These are phyloP conservation scores for Corylus americana DNA, from an alignment of 306 rosid species.

Conservation along the genomic window DNA sequence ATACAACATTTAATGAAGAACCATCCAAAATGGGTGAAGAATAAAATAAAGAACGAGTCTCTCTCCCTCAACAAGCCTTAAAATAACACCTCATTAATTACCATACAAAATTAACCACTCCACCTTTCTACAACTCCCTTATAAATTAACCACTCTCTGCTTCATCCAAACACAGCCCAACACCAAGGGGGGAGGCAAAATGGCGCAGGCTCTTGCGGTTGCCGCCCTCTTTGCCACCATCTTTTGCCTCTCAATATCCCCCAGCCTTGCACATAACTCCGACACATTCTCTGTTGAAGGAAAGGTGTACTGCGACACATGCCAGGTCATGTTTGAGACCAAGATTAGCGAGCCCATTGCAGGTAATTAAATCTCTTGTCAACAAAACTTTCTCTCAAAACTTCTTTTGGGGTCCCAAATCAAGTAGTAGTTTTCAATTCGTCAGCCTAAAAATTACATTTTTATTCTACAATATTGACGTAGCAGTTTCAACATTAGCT, in stretches of 20 bases:
- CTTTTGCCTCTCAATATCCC: conserved; percentile 7
- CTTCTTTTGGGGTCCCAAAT: background rate
- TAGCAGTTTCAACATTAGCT: too few species aligned
- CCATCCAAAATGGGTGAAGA: too few species aligned
- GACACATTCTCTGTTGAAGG: conserved; percentile 20
- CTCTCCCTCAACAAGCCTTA: background rate
- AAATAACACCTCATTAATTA: background rate
- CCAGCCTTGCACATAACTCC: background rate
- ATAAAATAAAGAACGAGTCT: background rate
- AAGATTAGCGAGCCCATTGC: conserved; percentile 9
- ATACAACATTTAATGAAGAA: too few species aligned
- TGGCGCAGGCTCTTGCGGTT: conserved; percentile 17
- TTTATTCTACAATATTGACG: too few species aligned
- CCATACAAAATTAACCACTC: background rate
- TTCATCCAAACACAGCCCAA: background rate
- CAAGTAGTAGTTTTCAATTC: too few species aligned
- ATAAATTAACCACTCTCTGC: background rate
- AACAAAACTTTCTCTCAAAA: background rate
- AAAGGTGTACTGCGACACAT: conserved; percentile 33
- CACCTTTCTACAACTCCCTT: background rate
- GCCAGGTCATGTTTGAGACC: conserved; percentile 29
- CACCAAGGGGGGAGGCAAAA: background rate
- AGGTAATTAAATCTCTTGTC: conserved; percentile 10
- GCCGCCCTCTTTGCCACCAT: conserved; percentile 13
- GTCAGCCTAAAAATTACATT: too few species aligned